Evolutionary conservation across 192 early-diverging fungal species (phyloP), one percentile per base, ranked within the genome.

Genomic region (Backusella mclennaniae): DNA sequence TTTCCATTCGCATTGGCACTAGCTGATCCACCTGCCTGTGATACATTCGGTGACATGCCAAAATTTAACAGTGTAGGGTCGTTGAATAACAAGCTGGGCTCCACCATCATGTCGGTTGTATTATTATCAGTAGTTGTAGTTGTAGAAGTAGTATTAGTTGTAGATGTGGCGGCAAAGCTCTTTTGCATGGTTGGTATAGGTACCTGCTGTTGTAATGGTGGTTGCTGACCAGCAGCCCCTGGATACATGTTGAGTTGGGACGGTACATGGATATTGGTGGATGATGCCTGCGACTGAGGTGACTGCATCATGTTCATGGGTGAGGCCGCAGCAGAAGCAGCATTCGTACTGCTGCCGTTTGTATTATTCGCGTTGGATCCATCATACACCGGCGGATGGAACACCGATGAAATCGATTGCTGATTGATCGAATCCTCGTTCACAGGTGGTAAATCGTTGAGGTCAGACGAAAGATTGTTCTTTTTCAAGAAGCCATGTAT

Each of bases 401-500:
- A 83, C 0, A 80, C 73, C 0, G 79, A 80, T 4, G 79, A 80
- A 26, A 84, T 74, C 7, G 73, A 76, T 42, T 80, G 82, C 36
- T 83, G 77, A 67, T 84, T 84, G 73, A 80, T 75, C 0, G 76
- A 76, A 26, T 74, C 75, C 41, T 84, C 82, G 36, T 67, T 84
- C 42, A 77, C 73, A 72, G 76, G 53, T 11, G 82, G 82, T 0
- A 84, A 8, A 4, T 78, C 46, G 19, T 42, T 59, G 15, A 84
- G 42, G 46, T 84, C 77, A 33, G 76, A 70, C 11, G 82, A 69
- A 1, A 75, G 66, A 4, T 67, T 71, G 49, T 77, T 77, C 73
- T 84, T 80, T 19, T 73, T 77, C 76, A 84, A 68, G 39, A 78
- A 84, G 0, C 73, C 78, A 59, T 84, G 79, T 53, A 84, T 80